Base-by-base conservation (phyloP, 192 early-diverging fungal species). In the Cetraspora pellucida region DNA sequence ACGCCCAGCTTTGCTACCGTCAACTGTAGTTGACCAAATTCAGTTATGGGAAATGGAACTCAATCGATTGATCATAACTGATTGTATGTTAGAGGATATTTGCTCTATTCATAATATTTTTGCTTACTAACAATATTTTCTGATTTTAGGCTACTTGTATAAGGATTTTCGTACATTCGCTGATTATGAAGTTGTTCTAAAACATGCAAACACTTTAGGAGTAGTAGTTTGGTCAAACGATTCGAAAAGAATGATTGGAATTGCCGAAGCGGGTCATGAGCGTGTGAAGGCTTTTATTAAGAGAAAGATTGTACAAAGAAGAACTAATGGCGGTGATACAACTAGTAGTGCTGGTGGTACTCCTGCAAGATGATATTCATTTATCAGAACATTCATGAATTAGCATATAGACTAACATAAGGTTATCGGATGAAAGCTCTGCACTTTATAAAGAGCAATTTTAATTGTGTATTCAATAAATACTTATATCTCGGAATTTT, bases 41-140 rank as follows among this genome's bases (percentile, higher is more conserved):
- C 81, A 94, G 50, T 80, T 99, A 67, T 99, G 97, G 97, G 97
- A 99, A 81, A 90, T 93, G 82, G 97, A 99, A 79, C 86, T 92
- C 69, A 94, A 99, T 76, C 82, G 97, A 16, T 77, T 98, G 17
- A 77, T 83, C 2, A 85, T 86, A 10, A 79, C 81, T 16, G 72
- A 82, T 28, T 83, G 89, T 81, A 47, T 27, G 63, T 54, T 57
- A 17, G 50, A 5, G 7, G 23, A 65, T 13, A 10, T 50, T 10
- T 19, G 4, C 3, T 78, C 7, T 69, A 72, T 52, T 47, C 16
- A 11, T 30, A 46, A 27, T 47, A n/a, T 8, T 65, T 11, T 72
- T 63, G 45, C 14, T 28, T 31, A 10, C 27, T 66, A 58, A 61
- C 16, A 8, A 19, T 43, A 57, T 60, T 61, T 77, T 30, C 63